phyloP scores from a whole-genome alignment of 345 rosid species.

The Eucalyptus erythrocorys region DNA sequence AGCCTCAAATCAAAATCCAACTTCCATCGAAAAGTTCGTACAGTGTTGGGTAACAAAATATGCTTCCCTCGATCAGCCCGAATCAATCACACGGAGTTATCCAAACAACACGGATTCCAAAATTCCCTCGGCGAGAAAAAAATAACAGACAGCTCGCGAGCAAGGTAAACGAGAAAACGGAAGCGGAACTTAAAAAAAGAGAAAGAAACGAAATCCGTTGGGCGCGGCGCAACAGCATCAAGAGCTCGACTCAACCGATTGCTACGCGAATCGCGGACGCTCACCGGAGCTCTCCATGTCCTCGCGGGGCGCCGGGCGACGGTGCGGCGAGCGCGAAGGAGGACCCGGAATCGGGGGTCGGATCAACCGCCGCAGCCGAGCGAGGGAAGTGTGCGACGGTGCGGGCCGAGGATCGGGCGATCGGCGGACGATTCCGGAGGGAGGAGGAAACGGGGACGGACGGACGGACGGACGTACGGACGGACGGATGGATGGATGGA shows the following conservation, averaged over 20 bases:
- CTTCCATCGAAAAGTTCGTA: not conserved
- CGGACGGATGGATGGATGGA: not conserved
- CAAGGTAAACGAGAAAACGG: not conserved
- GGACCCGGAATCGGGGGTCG: not conserved
- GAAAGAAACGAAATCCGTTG: not conserved
- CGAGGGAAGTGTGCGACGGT: not conserved
- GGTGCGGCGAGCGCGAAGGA: not conserved
- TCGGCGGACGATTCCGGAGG: not conserved
- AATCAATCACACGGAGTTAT: not conserved
- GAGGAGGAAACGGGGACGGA: not conserved
- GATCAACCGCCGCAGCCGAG: not conserved
- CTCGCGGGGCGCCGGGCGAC: not conserved
- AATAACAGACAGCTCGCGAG: not conserved
- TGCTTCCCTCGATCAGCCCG: not conserved
- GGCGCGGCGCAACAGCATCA: not conserved
- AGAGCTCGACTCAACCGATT: not conserved
- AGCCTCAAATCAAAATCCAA: not conserved
- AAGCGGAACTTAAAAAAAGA: rapidly evolving
- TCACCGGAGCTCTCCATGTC: conserved; percentile 33
- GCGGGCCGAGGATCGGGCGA: not conserved
- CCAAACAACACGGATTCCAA: not conserved
- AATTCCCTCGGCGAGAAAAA: not conserved
- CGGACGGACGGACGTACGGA: no score
- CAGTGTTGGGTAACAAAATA: not conserved
- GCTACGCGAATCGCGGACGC: not conserved